Conservation (phyloP, 805 yeast genomes). For the Yamadazyma tumulicola region DNA sequence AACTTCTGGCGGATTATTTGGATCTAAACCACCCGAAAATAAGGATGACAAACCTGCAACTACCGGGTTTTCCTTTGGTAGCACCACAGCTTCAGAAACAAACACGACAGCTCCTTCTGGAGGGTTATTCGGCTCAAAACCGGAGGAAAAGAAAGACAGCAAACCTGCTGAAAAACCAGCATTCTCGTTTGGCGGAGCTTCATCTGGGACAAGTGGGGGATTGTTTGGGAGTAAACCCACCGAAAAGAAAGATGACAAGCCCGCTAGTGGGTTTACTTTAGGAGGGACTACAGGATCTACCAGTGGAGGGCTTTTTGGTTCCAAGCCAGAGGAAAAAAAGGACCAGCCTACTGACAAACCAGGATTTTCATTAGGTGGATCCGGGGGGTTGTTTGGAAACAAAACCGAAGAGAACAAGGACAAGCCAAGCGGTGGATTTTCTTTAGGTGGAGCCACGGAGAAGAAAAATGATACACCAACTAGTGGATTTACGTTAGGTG, state of each 20-base stretch:
- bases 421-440: constrained; percentile 14
- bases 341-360: constrained; percentile 5
- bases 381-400: constrained; percentile 17
- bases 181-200: constrained; percentile 17
- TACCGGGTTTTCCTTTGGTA: constrained; percentile 21
- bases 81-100: constrained; percentile 7
- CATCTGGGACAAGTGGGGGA: constrained; percentile 5
- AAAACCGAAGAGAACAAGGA: constrained; percentile 8
- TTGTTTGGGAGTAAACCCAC: constrained; percentile 11
- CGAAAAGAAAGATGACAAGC: constrained; percentile 17
- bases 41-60: constrained; percentile 14
- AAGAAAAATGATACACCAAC: constrained; percentile 10
- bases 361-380: constrained; percentile 6
- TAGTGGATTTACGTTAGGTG: constrained; percentile 20
- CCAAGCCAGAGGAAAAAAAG: constrained; percentile 12
- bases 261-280: constrained; percentile 20
- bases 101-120: constrained; percentile 6
- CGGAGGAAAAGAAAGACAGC: constrained; percentile 8
- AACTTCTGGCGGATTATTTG: constrained; percentile 15
- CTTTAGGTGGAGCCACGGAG: too few species aligned
- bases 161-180: constrained; percentile 8
- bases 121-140: constrained; percentile 9
- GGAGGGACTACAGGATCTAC: constrained; percentile 20
- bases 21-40: constrained; percentile 9
- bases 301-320: constrained; percentile 5